Conservation (phyloP, 345 rosid species). For the Eucalyptus pauciflora region DNA sequence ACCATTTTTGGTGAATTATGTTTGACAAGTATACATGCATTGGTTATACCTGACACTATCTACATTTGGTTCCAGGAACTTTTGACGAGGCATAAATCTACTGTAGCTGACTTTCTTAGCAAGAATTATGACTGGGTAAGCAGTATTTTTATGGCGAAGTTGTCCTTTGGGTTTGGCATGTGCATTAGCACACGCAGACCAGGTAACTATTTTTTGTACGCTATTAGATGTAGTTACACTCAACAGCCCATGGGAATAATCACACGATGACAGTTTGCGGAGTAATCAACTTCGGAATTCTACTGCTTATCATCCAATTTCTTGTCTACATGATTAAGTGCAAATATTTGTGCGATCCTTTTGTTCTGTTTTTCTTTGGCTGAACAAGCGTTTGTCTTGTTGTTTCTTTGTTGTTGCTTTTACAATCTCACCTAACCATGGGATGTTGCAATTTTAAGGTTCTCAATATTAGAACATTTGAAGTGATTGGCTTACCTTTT, state of each 20-base stretch:
- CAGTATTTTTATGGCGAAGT: neutral
- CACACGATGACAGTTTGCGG: neutral
- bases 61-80: conserved; percentile 58
- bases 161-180: neutral
- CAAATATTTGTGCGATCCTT: neutral
- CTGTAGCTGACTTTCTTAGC: conserved; percentile 91
- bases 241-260: neutral
- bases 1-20: neutral
- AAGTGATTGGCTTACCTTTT: neutral
- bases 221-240: neutral
- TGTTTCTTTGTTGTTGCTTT: neutral
- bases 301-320: neutral
- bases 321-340: neutral
- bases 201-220: neutral
- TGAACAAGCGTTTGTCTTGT: neutral
- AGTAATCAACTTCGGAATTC: neutral
- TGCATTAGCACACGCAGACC: neutral
- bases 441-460: neutral
- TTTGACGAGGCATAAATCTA: conserved; percentile 93
- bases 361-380: neutral
- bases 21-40: neutral
- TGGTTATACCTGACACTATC: neutral
- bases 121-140: conserved; percentile 95
- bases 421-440: neutral
- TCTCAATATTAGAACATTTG: neutral